Percentiles rank a stretch among this genome's conserved stretches.
Evolutionary conservation across 331 rosid genomes (phyloP).

Genomic region (Quercus lobata): DNA sequence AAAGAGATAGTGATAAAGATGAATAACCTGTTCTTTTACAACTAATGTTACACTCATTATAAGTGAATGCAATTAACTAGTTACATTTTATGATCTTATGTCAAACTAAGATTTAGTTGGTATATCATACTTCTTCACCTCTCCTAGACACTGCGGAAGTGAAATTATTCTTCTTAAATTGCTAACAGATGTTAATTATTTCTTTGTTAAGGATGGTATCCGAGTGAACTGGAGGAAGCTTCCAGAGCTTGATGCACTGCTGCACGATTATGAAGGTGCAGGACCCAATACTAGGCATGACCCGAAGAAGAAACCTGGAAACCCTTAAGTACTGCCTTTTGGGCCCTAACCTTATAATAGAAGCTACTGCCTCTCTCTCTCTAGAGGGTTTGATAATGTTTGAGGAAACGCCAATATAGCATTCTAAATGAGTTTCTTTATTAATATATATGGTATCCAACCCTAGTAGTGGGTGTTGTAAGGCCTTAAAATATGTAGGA

Average conservation of each 20-base stretch:
- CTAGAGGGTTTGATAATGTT: conserved; percentile 38
- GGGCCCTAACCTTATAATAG: conserved; percentile 14
- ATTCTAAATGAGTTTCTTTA: conserved; percentile 26
- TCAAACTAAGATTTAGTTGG: too few relatives aligned
- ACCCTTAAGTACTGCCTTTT: conserved; percentile 37
- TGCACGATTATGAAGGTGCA: conserved; percentile 65
- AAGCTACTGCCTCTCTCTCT: not conserved
- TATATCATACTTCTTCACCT: not conserved
- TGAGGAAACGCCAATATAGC: conserved; percentile 28
- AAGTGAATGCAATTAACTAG: too few relatives aligned
- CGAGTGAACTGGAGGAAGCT: conserved; percentile 59
- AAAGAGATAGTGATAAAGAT: not conserved
- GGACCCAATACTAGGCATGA: conserved; percentile 60
- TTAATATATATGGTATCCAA: conserved; percentile 3
- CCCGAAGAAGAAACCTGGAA: conserved; percentile 55
- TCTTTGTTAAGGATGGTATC: conserved; percentile 28
- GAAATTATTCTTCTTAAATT: not conserved
- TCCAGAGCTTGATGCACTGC: conserved; percentile 26
- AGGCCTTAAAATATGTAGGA: conserved; percentile 21
- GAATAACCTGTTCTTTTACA: too few relatives aligned
- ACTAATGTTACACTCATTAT: too few relatives aligned
- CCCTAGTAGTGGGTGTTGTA: conserved; percentile 22
- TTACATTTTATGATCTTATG: too few relatives aligned
- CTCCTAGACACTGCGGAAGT: too few relatives aligned
- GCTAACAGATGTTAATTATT: not conserved